Conservation (phyloP, 306 rosid species). For the Geum urbanum region DNA sequence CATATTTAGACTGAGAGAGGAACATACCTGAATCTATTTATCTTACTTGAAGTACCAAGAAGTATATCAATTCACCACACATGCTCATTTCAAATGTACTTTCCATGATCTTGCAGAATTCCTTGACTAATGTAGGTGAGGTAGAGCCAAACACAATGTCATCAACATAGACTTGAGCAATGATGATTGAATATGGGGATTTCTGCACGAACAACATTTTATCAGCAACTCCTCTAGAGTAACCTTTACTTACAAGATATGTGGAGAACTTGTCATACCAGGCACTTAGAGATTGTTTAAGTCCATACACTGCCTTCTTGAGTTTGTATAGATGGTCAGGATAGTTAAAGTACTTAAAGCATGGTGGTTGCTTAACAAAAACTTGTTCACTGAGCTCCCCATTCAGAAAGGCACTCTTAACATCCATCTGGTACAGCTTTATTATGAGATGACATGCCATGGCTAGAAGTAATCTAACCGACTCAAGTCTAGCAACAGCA, state of each 20-base stretch:
- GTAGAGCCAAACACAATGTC: no score
- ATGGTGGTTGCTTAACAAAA: not conserved
- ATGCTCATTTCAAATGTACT: not conserved
- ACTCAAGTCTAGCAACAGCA: no score
- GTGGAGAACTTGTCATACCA: not conserved
- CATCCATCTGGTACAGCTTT: not conserved
- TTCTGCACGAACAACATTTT: no score
- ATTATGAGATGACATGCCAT: not conserved
- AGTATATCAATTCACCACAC: no score
- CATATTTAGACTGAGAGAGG: not conserved
- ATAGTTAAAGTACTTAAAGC: not conserved
- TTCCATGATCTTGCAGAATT: no score
- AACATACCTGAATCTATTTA: not conserved
- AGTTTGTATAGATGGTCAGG: not conserved
- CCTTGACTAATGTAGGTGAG: no score
- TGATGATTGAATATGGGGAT: no score
- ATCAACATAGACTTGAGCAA: no score
- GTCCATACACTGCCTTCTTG: not conserved
- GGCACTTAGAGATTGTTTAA: not conserved
- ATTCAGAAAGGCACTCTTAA: not conserved
- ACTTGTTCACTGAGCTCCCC: not conserved
- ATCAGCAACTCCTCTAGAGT: no score
- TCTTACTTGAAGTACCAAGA: not conserved
- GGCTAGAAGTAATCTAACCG: no score
- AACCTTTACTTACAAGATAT: no score